Evolutionary conservation across 148 eudicot species (phyloP), one percentile per base, ranked within the genome.

Genomic region (Silene conica): DNA sequence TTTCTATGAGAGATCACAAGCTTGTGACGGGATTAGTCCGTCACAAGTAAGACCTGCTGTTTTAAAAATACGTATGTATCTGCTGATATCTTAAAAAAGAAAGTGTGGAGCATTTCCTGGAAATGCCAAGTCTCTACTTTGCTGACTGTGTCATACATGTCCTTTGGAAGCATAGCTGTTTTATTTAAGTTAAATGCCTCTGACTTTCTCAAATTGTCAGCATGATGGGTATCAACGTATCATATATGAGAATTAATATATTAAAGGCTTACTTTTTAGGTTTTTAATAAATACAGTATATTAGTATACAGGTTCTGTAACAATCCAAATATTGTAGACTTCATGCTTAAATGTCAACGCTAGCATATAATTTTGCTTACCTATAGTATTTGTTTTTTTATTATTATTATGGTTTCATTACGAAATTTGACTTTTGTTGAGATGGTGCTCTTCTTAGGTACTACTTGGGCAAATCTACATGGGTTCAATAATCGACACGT

Each of bases 141-240:
- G 54, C 15, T 48, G 54, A 78, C 14, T 65, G 12, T 45, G 54
- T 65, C 12, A 25, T 34, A 14, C 71, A 28, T 66, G 66, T 57
- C 73, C 28, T 72, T 66, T 46, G 73, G 67, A 67, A 56, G 38
- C 45, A 12, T 71, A 31, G 21, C 54, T n/a, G 38, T 67, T 66
- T 60, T 66, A 73, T 38, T 64, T 54, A 26, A 28, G 28, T 63
- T 60, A 20, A 46, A 22, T n/a, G 64, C 63, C 41, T 63, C 25
- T 55, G 80, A 77, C 75, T 77, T 77, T 25, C 11, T 10, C 2
- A 50, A 63, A 55, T 48, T 67, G 80, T 73, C 73, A 78, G 20
- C 19, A 20, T 21, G 21, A 41, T 28, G 59, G 28, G 55, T 45
- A 67, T 34, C 41, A 34, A 34, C 41, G 5, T 34, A 34, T 34